Base-by-base conservation (phyloP, 2,329 filamentous ascomycete species). In the Zasmidium angulare region DNA sequence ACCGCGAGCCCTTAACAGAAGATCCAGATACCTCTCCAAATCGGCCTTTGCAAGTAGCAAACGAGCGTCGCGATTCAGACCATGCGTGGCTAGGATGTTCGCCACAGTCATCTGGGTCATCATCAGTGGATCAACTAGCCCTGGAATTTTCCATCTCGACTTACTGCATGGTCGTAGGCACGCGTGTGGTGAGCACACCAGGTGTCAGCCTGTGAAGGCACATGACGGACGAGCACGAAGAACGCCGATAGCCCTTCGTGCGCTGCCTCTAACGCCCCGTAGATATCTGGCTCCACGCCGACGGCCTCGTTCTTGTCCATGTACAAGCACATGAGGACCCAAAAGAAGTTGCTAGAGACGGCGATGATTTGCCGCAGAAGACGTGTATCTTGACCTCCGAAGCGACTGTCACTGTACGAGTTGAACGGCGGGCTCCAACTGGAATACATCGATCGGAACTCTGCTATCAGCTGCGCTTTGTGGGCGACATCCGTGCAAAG, bases 311-410 rank as follows among this genome's bases (percentile, higher is more conserved):
- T 56, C 19, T 36, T 47, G 23, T 59, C 57, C 46, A 51, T 59
- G 40, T 51, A 59, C 20, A 59, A 23, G 20, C 51, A 51, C 57
- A 59, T 56, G 12, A 59, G 36, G 9, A 46, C 53, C n/a, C 47
- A 36, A n/a, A 56, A 59, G 46, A n/a, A 55, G 6, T 22, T 55
- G 43, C 36, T 55, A 14, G 40, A 26, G 17, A 49, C 40, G 11
- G 53, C 20, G 19, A 48, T 31, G 14, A 36, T 48, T 29, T 55
- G 53, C 4, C 47, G 36, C 20, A 59, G 47, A 17, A 55, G 31
- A 29, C 23, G 23, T 2, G 46, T 17, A 20, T 50, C 26, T 14
- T 21, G 43, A 26, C 24, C 22, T 1, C 43, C 54, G 46, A 56
- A 56, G 2, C 54, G 47, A 40, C 19, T 46, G 14, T 47, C 26